Base-by-base conservation (phyloP, 176 grass and related monocot genomes). In the Oryza officinalis region DNA sequence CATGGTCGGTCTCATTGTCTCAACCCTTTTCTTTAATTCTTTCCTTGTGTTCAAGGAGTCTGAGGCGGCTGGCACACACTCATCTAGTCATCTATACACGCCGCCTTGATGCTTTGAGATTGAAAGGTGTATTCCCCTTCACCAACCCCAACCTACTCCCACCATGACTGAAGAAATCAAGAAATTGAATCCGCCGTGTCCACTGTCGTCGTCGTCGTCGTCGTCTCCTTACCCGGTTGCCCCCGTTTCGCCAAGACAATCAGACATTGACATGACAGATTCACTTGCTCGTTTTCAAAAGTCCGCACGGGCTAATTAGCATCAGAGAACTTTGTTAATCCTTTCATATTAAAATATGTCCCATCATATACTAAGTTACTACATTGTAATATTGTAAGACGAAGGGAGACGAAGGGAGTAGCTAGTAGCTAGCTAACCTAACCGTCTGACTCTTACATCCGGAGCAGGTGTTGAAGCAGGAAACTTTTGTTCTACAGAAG, bases 221-320 rank as follows among this genome's bases (percentile, higher is more conserved):
- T 25, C 20, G 50, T 80, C 31, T 50, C 45, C 28, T 67, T 27
- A 11, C 43, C 5, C 32, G 32, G 32, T 32, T 32, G 32, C 32
- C 0, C 15, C 45, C 22, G 30, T 76, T 41, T n/a, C 27, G n/a
- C 26, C 33, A 65, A 8, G 40, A 30, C 13, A 63, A 57, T 10
- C 27, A 66, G 8, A 37, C 20, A 13, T 18, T 11, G 20, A 13
- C 35, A 18, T 43, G 20, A 60, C 23, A 27, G 14, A 32, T 70
- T 77, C 27, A 33, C 40, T 30, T 79, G 20, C 30, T 46, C 14
- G 71, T 40, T 85, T 85, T 79, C 8, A 47, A 17, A 64, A 35
- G 45, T 69, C 41, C 3, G 35, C 37, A 9, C 4, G 13, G 13
- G 15, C 35, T 68, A 38, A 38, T 38, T 44, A 43, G 33, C 50